A percentile compares a stretch with the other conserved stretches of the same genome.
These are phyloP conservation scores for Bigelowiella natans DNA, from an alignment of 78 protist genomes.

Conservation along the genomic window DNA sequence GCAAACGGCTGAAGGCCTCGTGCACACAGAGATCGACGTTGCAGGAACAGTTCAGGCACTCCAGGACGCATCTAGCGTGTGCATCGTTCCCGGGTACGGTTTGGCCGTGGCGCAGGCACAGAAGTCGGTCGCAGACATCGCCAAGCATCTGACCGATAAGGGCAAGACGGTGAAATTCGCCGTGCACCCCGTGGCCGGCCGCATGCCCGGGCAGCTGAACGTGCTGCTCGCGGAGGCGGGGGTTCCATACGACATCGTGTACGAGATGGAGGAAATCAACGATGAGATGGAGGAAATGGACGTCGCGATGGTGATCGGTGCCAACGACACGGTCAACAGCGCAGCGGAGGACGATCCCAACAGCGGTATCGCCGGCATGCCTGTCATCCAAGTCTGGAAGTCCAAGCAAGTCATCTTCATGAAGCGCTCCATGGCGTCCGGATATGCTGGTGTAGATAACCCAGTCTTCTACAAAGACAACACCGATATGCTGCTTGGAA, in stretches of 20 bases:
- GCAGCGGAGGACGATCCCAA: conserved; percentile 68
- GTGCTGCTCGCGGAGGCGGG: conserved; percentile 77
- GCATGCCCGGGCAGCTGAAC: conserved; percentile 70
- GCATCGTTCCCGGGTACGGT: conserved; percentile 97
- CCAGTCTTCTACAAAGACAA: conserved; percentile 87
- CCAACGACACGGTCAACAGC: conserved; percentile 94
- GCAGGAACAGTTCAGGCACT: conserved; percentile 25
- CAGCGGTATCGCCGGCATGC: conserved; percentile 20
- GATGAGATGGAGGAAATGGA: conserved; percentile 63
- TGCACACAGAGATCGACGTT: background rate
- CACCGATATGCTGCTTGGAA: conserved; percentile 85
- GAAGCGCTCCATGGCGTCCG: conserved; percentile 87
- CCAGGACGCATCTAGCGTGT: conserved; percentile 26
- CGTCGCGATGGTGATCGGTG: conserved; percentile 37
- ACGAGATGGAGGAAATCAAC: conserved; percentile 94
- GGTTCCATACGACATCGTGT: conserved; percentile 93
- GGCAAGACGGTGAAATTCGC: conserved; percentile 12
- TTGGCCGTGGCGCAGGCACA: conserved; percentile 87
- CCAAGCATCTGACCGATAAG: background rate
- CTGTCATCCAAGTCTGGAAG: conserved; percentile 49
- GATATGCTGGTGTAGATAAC: conserved; percentile 90
- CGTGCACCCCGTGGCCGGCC: conserved; percentile 12
- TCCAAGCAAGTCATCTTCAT: conserved; percentile 69
- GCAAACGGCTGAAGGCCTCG: background rate
- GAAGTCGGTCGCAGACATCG: conserved; percentile 18